These are phyloP conservation scores for Talaromyces ruber DNA, from an alignment of 495 filamentous ascomycete genomes.

Conservation along the genomic window DNA sequence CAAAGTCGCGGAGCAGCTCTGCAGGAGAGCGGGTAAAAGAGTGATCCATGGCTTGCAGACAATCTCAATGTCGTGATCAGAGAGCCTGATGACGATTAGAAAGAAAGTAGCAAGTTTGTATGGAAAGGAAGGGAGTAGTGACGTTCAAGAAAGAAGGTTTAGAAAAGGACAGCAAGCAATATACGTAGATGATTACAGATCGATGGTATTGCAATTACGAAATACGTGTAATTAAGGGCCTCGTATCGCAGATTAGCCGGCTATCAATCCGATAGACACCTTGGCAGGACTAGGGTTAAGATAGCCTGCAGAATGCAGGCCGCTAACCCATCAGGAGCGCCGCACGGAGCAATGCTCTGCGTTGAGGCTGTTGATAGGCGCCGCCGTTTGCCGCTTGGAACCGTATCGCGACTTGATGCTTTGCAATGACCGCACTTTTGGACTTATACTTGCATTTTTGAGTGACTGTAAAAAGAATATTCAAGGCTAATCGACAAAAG, in stretches of 20 bases:
- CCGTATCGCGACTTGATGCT: neutral
- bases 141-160: slow-evolving; percentile 6
- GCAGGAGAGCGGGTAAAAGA: slow-evolving; percentile 61
- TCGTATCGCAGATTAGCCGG: neutral
- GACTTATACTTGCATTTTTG: neutral
- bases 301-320: neutral
- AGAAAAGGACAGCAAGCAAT: neutral
- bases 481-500: neutral
- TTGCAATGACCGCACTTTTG: neutral
- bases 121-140: slow-evolving; percentile 10
- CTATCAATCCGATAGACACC: neutral
- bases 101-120: neutral
- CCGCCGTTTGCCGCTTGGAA: neutral
- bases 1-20: slow-evolving; percentile 64
- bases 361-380: neutral
- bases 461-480: neutral
- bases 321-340: neutral
- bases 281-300: neutral
- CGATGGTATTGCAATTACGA: neutral
- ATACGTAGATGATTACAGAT: neutral
- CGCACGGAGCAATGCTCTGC: neutral
- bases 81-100: neutral
- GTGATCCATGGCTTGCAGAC: slow-evolving; percentile 56
- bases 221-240: neutral
- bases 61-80: neutral